These are phyloP conservation scores for Aspergillus olivimuriae DNA, from an alignment of 495 filamentous ascomycete species.

Conservation along the genomic window DNA sequence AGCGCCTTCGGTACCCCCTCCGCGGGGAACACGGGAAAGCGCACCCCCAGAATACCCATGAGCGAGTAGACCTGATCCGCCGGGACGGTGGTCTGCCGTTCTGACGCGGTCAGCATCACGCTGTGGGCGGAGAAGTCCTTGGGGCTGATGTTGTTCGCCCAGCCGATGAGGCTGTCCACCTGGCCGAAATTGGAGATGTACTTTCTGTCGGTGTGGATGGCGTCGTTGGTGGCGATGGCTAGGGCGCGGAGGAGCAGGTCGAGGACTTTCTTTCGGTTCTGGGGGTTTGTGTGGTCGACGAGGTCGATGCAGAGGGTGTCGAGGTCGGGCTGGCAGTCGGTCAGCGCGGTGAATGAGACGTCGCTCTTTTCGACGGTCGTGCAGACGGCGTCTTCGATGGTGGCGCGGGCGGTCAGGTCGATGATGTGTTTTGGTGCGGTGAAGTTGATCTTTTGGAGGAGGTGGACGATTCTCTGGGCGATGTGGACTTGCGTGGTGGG, in stretches of 20 bases:
- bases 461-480: neutral
- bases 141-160: neutral
- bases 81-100: conserved; percentile 8
- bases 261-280: neutral
- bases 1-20: conserved; percentile 14
- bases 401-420: no score
- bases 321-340: neutral
- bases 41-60: conserved; percentile 16
- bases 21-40: conserved; percentile 13
- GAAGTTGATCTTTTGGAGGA: no score
- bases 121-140: conserved; percentile 7
- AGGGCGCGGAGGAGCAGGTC: neutral
- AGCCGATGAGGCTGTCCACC: conserved; percentile 2
- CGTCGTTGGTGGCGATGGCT: neutral
- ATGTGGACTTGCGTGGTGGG: no score
- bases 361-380: no score
- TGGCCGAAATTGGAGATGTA: conserved; percentile 5
- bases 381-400: no score
- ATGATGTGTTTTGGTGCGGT: no score
- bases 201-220: conserved; percentile 3
- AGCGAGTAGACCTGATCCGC: conserved; percentile 15
- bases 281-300: neutral
- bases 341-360: no score
- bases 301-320: neutral
- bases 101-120: conserved; percentile 8